Conservation (phyloP, 148 eudicot genomes). For the Agrostemma githago region DNA sequence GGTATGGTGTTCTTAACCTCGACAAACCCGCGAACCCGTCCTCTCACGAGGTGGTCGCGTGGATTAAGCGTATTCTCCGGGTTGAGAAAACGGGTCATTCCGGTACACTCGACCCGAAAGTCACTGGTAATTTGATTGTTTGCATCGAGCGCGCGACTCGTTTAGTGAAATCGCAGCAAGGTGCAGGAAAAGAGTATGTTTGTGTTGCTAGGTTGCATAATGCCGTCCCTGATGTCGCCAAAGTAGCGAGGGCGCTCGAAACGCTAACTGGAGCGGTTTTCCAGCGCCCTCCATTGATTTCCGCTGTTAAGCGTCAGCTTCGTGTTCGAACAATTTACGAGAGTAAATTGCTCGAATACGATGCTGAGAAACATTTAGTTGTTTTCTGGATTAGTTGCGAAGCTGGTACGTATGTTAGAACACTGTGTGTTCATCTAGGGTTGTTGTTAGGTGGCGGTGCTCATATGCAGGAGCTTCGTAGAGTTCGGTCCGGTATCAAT, state of each 20-base stretch:
- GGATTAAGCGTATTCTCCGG: conserved; percentile 83
- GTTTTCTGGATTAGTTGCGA: conserved; percentile 96
- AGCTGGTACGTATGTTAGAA: conserved; percentile 95
- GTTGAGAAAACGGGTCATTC: conserved; percentile 90
- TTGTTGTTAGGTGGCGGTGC: conserved; percentile 78
- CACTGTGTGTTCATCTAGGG: conserved; percentile 96
- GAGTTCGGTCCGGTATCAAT: conserved; percentile 74
- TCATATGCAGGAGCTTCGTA: conserved; percentile 92
- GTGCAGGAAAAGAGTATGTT: conserved; percentile 95
- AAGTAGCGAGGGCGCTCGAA: conserved; percentile 75
- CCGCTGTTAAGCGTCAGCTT: conserved; percentile 87
- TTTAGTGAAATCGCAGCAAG: conserved; percentile 86
- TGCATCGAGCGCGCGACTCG: conserved; percentile 88
- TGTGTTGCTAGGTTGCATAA: conserved; percentile 83
- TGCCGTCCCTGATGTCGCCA: conserved; percentile 62
- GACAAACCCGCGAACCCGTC: conserved; percentile 95
- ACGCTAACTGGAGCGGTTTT: conserved; percentile 79
- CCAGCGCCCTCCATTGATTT: conserved; percentile 84
- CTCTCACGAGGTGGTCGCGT: conserved; percentile 88
- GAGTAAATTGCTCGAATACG: conserved; percentile 80
- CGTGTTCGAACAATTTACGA: conserved; percentile 86
- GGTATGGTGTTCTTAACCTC: conserved; percentile 72
- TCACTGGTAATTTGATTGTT: conserved; percentile 84
- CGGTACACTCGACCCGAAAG: conserved; percentile 90
- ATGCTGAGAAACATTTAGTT: conserved; percentile 62